Evolutionary conservation across 352 stramenopile genomes (phyloP), one percentile per base, ranked within the genome.

Genomic region (Blastocystis sp.): DNA sequence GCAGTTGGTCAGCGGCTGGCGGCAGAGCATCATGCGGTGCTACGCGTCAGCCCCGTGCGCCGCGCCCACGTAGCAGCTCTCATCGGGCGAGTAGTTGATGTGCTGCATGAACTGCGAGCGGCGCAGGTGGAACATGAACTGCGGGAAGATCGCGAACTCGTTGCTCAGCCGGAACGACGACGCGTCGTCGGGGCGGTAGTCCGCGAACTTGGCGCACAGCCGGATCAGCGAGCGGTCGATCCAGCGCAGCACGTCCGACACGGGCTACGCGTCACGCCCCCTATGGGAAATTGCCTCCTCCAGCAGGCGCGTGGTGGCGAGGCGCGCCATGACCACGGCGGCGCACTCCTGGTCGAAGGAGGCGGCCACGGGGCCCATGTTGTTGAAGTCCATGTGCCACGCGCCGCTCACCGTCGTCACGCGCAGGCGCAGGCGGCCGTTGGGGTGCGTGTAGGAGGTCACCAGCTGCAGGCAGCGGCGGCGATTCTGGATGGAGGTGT

Each of bases 41-140:
- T 91, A 90, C 34, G 69, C 61, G 11, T 52, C 17, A 69, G 17
- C 11, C 17, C 10, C 17, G 2, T 23, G 7, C 66, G 92, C 93
- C 90, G 97, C 96, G 43, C 95, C 92, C 91, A 98, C 98, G 91
- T 98, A 98, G 56, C 94, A 93, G 76, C 94, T 96, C 90, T 99
- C 97, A 90, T 99, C 97, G 9, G 96, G 97, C 86, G 93, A 98
- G 88, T 96, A 98, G 86, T 98, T 98, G 90, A 99, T 48, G 98
- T 90, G 48, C 89, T 98, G 97, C 80, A 99, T 91, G 91, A 99
- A 99, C 91, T 98, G 96, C 61, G 95, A 98, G 43, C 97, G 92
- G 53, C 97, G 93, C 76, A 99, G 89, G 92, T 99, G 96, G 92
- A 99, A 99, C 93, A 98, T 98, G 90, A 99, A 99, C 91, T 99